Base-by-base conservation (phyloP, 78 protist genomes). In the Tieghemostelium lacteum region DNA sequence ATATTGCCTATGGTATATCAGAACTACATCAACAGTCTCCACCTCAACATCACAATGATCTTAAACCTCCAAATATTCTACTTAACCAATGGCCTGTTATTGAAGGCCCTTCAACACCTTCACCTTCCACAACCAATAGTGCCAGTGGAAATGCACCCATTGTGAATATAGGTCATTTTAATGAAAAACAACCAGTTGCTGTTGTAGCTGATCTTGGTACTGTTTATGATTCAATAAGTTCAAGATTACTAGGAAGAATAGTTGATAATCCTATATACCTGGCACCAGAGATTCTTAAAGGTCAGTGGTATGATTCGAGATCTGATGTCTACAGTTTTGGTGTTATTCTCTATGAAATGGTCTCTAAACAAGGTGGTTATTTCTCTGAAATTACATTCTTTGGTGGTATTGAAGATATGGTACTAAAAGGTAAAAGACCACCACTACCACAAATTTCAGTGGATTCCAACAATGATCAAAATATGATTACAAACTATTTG, bases 1-100 rank as follows among this genome's bases (percentile, higher is more conserved):
- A 93, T 77, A 83, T 85, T 19, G 93, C 95, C 3, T 26, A 49
- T 14, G 97, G 94, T 14, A 89, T 96, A 92, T 49, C 1, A 24
- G 94, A 88, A 71, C 80, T 96, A 12, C 97, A 96, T 74, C 50
- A 70, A 10, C 61, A 75, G 24, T 5, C 20, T 1, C 95, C 95
- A 16, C 77, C 87, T 12, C 75, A 89, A 6, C 72, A 92, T 49
- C 97, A 95, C 88, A 70, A 92, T 29, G 97, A 95, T 57, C 88
- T 95, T 10, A 95, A 95, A 71, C 69, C 89, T 22, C 80, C 85
- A 40, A 95, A 95, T 70, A 42, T 95, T 3, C 80, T 95, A 28
- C 2, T 92, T 37, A 36, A 26, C 5, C 2, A 71, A 4, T 16
- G 4, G 4, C 63, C 63, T 19, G 16, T 19, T 19, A 6, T n/a